Conservation (phyloP, 257 asterid genomes). For the Rauvolfia tetraphylla region DNA sequence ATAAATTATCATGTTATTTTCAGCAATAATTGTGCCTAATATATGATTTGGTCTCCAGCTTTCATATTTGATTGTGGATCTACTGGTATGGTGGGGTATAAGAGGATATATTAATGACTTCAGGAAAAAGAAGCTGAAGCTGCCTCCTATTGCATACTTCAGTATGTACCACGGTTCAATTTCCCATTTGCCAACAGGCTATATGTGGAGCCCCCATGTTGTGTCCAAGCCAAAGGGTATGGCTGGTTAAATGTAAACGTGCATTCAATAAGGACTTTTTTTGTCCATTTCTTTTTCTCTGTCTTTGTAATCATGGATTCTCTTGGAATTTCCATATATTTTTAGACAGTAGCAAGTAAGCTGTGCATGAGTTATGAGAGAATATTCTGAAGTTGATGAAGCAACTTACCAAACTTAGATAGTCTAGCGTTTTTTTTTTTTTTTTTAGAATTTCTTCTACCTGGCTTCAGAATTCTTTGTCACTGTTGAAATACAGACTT, state of each 20-base stretch:
- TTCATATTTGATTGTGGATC: constrained; percentile 90
- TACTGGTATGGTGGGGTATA: constrained; percentile 98
- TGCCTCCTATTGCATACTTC: constrained; percentile 93
- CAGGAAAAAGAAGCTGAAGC: constrained; percentile 86
- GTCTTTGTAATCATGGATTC: not conserved
- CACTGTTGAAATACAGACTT: not conserved
- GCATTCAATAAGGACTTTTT: not conserved
- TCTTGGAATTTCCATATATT: not conserved
- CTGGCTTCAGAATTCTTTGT: not conserved
- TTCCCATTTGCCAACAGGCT: constrained; percentile 97
- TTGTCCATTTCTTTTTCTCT: not conserved
- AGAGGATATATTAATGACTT: constrained; percentile 87
- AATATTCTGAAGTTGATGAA: not conserved
- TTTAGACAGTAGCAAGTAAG: not conserved
- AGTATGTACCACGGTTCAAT: constrained; percentile 90
- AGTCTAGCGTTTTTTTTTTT: not conserved
- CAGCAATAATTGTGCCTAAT: constrained; percentile 10
- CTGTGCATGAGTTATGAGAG: not conserved
- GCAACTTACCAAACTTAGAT: not conserved
- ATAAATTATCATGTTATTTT: constrained; percentile 1
- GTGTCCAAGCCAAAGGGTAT: constrained; percentile 95
- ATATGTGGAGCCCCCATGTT: constrained; percentile 95
- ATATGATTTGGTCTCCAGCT: constrained; percentile 47
- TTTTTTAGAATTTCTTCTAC: not conserved
- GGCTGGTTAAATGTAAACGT: constrained; percentile 1